phyloP scores from a whole-genome alignment of 1,139 yeast species.

The Pichia sp. region DNA sequence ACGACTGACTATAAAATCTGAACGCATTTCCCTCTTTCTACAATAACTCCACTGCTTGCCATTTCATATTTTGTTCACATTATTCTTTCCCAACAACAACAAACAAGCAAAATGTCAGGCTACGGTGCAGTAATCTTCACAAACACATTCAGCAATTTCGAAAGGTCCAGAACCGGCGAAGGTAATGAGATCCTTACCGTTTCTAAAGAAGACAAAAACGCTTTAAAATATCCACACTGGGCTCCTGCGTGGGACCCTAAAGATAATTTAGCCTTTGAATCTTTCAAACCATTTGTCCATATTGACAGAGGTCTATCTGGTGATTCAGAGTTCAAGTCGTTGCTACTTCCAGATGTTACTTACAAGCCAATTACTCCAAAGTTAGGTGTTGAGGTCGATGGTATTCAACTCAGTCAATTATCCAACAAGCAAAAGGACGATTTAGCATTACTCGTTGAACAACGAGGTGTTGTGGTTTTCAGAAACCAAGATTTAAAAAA shows the following conservation, averaged over 20 bases:
- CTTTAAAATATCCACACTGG: slow-evolving; percentile 38
- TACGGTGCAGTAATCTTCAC: too few relatives aligned
- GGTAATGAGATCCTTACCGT: too few relatives aligned
- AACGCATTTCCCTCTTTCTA: too few relatives aligned
- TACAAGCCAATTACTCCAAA: slow-evolving; percentile 51
- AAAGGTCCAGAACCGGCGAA: too few relatives aligned
- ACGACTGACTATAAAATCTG: too few relatives aligned
- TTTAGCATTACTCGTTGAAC: slow-evolving; percentile 60
- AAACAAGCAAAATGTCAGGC: too few relatives aligned
- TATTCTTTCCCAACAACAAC: too few relatives aligned
- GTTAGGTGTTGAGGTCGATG: slow-evolving; percentile 60
- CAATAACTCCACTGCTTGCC: too few relatives aligned
- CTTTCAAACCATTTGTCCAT: slow-evolving; percentile 47
- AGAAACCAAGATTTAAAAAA: slow-evolving; percentile 63
- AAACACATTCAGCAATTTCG: too few relatives aligned
- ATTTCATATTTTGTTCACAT: too few relatives aligned
- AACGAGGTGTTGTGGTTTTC: slow-evolving; percentile 68
- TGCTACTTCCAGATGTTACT: slow-evolving; percentile 40
- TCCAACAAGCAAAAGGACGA: slow-evolving; percentile 57
- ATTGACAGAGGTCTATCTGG: slow-evolving; percentile 57
- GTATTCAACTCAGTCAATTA: slow-evolving; percentile 57
- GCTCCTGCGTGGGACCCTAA: slow-evolving; percentile 51
- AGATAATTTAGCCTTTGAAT: slow-evolving; percentile 37
- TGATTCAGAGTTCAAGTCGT: slow-evolving; percentile 50
- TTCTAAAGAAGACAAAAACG: slow-evolving; percentile 26